phyloP scores from a whole-genome alignment of 768 basidiomycete genomes.

The Trichaptum fuscoviolaceum region DNA sequence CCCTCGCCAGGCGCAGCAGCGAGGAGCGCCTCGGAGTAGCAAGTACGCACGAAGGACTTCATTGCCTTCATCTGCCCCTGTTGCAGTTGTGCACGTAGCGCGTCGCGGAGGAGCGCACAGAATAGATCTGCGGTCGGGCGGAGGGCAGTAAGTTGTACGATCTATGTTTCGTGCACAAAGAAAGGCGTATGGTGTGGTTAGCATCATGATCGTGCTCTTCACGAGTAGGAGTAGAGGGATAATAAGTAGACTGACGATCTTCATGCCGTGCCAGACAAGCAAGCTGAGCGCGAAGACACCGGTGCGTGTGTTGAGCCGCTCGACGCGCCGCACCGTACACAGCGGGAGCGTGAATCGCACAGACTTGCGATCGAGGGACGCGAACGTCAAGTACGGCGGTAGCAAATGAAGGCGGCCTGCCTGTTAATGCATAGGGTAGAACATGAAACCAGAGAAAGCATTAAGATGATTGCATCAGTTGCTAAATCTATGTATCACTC shows the following conservation, averaged over 20 bases:
- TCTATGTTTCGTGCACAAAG: constrained; percentile 33
- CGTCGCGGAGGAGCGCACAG: constrained; percentile 82
- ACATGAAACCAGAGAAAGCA: background rate
- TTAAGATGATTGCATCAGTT: background rate
- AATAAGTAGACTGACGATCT: constrained; percentile 59
- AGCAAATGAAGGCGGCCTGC: constrained; percentile 88
- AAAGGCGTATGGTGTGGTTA: constrained; percentile 8
- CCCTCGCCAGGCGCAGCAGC: constrained; percentile 30
- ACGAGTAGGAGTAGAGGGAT: background rate
- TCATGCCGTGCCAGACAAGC: constrained; percentile 89
- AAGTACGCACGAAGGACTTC: constrained; percentile 85
- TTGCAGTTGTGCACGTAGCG: constrained; percentile 84
- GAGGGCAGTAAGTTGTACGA: constrained; percentile 90
- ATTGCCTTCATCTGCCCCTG: constrained; percentile 91
- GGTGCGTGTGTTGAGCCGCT: constrained; percentile 86
- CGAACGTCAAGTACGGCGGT: constrained; percentile 85
- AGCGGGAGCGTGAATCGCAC: constrained; percentile 89
- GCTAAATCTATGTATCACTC: background rate
- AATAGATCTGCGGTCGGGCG: constrained; percentile 92
- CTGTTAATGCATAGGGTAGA: constrained; percentile 33
- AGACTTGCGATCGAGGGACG: constrained; percentile 87
- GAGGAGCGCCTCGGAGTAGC: constrained; percentile 90
- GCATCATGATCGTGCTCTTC: constrained; percentile 3
- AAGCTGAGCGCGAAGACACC: constrained; percentile 96
- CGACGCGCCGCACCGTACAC: constrained; percentile 88